Base-by-base conservation (phyloP, 768 basidiomycete species). In the Tricholoma bakamatsutake region DNA sequence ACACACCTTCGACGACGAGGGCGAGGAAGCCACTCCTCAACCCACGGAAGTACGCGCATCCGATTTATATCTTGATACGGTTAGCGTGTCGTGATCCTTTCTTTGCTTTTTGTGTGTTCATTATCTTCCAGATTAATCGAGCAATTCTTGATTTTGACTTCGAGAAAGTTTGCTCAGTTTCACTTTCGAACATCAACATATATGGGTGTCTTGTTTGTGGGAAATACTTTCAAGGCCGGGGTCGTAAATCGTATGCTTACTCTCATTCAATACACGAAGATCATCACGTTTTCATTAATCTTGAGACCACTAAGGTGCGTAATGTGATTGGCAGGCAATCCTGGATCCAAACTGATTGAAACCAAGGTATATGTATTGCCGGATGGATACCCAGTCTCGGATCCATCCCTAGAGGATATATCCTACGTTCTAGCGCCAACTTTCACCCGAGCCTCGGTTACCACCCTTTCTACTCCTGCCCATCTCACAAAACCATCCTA, bases 191-290 rank as follows among this genome's bases (percentile, higher is more conserved):
- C 72, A 94, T 97, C 79, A 97, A 99, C 72, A 90, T 89, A 59
- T 99, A 99, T 66, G 93, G 92, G 33, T 99, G 97, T 68, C 83
- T 99, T 52, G 95, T 98, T 13, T 95, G 93, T 68, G 97, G 97
- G 54, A 98, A 97, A 75, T 99, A 98, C 70, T 98, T 97, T 67
- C 96, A 98, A 78, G 97, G 97, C 24, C 79, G 97, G 64, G 96
- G 97, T 34, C 86, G 88, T 60, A 91, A 80, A 45, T 93, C 93
- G 55, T 94, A 93, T 67, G 97, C 97, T 21, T 99, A 97, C 71
- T 84, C 93, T 13, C 97, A 99, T 73, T 90, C 94, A 46, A 95
- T 99, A 59, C 92, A 95, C 65, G 93, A 98, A 57, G 95, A 97
- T 71, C 95, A 99, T 67, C 94, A 98, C 66, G 97, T 98, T 55